Base-by-base conservation (phyloP, 768 basidiomycete genomes). In the Lactarius psammicola region DNA sequence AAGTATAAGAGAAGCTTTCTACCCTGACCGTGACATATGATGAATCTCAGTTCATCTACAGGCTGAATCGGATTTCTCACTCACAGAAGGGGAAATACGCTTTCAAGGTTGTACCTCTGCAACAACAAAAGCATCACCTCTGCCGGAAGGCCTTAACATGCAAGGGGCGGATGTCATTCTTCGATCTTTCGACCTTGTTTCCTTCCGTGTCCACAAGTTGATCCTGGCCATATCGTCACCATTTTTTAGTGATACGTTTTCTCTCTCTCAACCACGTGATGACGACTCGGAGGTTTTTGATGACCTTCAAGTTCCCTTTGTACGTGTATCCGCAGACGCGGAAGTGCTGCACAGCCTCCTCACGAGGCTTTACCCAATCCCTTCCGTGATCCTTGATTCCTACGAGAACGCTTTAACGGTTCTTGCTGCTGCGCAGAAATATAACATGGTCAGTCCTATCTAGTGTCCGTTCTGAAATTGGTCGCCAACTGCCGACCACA, bases 381-480 rank as follows among this genome's bases (percentile, higher is more conserved):
- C 7, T 18, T 7, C 15, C 44, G 3, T 10, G 7, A 15, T 33
- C 4, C 30, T 26, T 23, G 46, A 28, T 0, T 36, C 63, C 4
- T 38, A 46, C 11, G 58, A 64, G 4, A 30, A 18, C 20, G 33
- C 64, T 4, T 6, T 54, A 11, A n/a, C 7, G 33, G 59, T 69
- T 18, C 60, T 72, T 20, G 61, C 62, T 3, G 71, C 71, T 1
- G 69, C 69, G 7, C 10, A 42, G n/a, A 75, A 75, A 40, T 40
- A 40, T 7, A 17, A 40, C 1, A 40, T 40, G 17, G 17, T 17
- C 17, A 18, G 46, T 66, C 31, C 28, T 31, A 26, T 28, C 54
- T 26, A 8, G 0, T 28, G 15, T 55, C 17, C 54, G 54, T 17
- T 11, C 54, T 2, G 10, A 4, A 4, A 56, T 64, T 17, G 38